phyloP scores from a whole-genome alignment of 768 basidiomycete genomes.

The Phanerodontia chrysosporium region DNA sequence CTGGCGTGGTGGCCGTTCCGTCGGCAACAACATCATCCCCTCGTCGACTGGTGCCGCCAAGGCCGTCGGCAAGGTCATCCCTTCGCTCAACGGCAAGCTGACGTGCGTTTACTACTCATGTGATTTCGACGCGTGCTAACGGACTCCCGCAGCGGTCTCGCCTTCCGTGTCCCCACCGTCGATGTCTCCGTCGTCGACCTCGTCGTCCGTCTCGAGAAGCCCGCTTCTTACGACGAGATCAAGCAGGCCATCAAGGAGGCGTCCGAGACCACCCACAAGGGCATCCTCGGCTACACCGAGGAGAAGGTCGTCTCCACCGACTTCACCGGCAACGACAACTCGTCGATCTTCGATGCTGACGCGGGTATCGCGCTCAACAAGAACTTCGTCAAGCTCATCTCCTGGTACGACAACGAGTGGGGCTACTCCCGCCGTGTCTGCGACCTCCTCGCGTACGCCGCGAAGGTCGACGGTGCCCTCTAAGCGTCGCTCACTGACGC shows the following conservation, averaged over 20 bases:
- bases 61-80: conserved; percentile 98
- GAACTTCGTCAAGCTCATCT: conserved; percentile 93
- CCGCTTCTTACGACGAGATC: conserved; percentile 85
- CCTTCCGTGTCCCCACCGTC: conserved; percentile 96
- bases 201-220: conserved; percentile 86
- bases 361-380: conserved; percentile 91
- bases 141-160: conserved; percentile 57
- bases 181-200: conserved; percentile 99
- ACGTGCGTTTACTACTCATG: conserved; percentile 51
- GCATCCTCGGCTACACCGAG: conserved; percentile 87
- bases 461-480: conserved; percentile 57
- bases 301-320: conserved; percentile 93
- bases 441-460: conserved; percentile 81
- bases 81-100: conserved; percentile 93
- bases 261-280: conserved; percentile 62
- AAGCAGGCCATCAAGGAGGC: conserved; percentile 81
- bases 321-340: conserved; percentile 74
- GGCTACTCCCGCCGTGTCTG: conserved; percentile 91
- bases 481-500: conserved; percentile 8
- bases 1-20: conserved; percentile 96
- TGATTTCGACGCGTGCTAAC: conserved; percentile 4
- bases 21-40: conserved; percentile 98
- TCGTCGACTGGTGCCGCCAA: conserved; percentile 99
- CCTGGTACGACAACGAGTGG: conserved; percentile 96
- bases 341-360: conserved; percentile 90